Evolutionary conservation across 495 filamentous ascomycete species (phyloP), one percentile per base, ranked within the genome.

Genomic region (Penicillium simplicissimum): DNA sequence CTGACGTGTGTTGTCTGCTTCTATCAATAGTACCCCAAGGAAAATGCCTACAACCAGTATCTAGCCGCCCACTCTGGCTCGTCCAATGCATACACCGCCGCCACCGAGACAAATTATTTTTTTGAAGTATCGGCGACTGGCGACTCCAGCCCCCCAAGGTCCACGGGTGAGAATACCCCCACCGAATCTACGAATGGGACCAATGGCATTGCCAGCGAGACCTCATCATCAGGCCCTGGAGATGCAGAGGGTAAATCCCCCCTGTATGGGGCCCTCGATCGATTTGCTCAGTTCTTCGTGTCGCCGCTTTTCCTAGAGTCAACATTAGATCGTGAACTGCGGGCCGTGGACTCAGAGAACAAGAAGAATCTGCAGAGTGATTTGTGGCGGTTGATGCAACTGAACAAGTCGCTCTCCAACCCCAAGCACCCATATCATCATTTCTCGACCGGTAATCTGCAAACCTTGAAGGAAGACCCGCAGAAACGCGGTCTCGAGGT

Each of bases 331-430:
- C 87, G 95, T 33, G 95, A 99, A 76, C 79, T 99, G 60, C 85
- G 81, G 61, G 95, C 95, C 19, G 95, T 99, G 19, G 95, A 99
- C 76, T 98, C 95, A 0, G 95, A 99, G 72, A 97, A 98, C 77
- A 99, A 99, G 82, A 98, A 99, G 82, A 99, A 99, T 64, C 84
- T 99, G 25, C 95, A 99, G 77, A 96, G 85, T 74, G 95, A 99
- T 72, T 79, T 85, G 60, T 99, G 96, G 96, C 88, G 95, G 21
- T 75, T 97, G 60, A 87, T 93, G 74, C 95, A 99, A 71, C 82
- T 99, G 34, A 90, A 90, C 69, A 97, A 97, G 75, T 89, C 91
- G 1, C 78, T 96, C 11, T 93, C 94, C 25, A 99, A 94, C 74
- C 86, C 89, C 4, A 87, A 87, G 40, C 96, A 98, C 69, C 95